Conservation (phyloP, 441 rosid species). For the Brassica balearica region DNA sequence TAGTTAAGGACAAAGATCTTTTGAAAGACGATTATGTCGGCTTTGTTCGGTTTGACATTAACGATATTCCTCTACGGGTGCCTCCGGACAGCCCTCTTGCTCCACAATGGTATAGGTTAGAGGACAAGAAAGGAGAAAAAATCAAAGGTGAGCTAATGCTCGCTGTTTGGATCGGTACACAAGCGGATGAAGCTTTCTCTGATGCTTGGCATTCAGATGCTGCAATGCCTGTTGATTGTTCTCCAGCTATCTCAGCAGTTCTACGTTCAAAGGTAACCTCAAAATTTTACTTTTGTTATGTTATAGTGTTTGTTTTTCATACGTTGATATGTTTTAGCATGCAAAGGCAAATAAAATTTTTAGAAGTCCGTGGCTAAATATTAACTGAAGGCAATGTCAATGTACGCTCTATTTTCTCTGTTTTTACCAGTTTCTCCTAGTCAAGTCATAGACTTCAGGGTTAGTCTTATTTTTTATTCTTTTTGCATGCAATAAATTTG, state of each 20-base stretch:
- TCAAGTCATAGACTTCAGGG: background rate
- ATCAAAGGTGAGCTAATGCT: slow-evolving; percentile 96
- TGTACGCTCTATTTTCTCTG: slow-evolving; percentile 7
- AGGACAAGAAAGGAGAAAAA: slow-evolving; percentile 86
- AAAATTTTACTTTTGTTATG: background rate
- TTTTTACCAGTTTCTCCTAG: slow-evolving; percentile 12
- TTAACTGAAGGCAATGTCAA: background rate
- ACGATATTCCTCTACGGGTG: slow-evolving; percentile 82
- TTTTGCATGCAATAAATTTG: background rate
- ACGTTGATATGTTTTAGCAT: background rate
- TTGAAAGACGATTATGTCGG: slow-evolving; percentile 88
- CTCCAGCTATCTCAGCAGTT: slow-evolving; percentile 58
- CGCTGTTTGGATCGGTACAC: slow-evolving; percentile 99
- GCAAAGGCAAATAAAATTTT: background rate
- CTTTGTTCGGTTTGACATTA: slow-evolving; percentile 76
- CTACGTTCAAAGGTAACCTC: slow-evolving; percentile 74
- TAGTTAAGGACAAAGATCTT: slow-evolving; percentile 85
- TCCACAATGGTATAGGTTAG: slow-evolving; percentile 91
- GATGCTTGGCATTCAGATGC: slow-evolving; percentile 99
- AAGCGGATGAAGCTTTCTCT: slow-evolving; percentile 94
- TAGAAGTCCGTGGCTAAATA: background rate
- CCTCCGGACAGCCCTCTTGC: slow-evolving; percentile 98
- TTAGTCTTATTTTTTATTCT: background rate
- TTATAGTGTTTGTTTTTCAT: background rate
- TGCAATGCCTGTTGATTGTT: slow-evolving; percentile 72